Evolutionary conservation across 345 rosid species (phyloP).

Genomic region (Brassica carinata): DNA sequence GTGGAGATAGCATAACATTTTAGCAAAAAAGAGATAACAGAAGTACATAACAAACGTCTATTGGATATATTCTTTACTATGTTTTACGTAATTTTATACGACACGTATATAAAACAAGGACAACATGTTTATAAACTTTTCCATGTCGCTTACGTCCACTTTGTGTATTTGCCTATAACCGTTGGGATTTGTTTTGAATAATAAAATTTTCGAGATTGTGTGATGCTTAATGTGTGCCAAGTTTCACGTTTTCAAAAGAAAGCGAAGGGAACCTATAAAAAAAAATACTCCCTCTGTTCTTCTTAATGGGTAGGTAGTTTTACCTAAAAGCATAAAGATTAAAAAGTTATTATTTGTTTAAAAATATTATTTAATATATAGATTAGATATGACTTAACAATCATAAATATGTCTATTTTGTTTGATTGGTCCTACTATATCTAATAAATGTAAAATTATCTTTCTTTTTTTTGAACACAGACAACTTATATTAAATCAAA

Average conservation of each 20-base stretch:
- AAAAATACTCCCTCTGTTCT: no score
- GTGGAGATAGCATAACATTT: constrained; percentile 10
- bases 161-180: constrained; percentile 2
- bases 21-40: no score
- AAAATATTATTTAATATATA: no score
- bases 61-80: background rate
- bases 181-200: background rate
- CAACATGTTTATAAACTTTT: constrained; percentile 23
- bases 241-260: background rate
- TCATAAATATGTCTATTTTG: no score
- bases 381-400: no score
- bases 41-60: background rate
- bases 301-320: no score
- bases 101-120: constrained; percentile 26
- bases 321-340: no score
- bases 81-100: constrained; percentile 25
- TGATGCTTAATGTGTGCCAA: background rate
- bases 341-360: no score
- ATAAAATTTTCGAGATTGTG: constrained; percentile 18
- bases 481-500: no score
- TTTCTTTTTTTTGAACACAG: no score
- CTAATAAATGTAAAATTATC: no score
- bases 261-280: constrained; percentile 14
- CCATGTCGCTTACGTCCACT: constrained; percentile 23
- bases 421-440: no score